Conservation (phyloP, 495 filamentous ascomycete species). For the Acidomyces sp. region DNA sequence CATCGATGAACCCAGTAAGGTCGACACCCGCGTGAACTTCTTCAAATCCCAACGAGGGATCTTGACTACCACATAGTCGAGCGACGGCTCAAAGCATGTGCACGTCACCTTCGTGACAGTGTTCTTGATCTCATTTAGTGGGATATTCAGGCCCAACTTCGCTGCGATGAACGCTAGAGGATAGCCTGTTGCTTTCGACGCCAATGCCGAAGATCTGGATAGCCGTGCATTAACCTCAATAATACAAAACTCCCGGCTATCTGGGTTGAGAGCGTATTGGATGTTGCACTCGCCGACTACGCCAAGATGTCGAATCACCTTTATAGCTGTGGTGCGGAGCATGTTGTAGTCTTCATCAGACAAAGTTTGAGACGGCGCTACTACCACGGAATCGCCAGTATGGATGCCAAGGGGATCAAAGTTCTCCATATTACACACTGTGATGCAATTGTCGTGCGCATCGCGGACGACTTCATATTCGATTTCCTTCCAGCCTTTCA, state of each 20-base stretch:
- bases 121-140: conserved; percentile 92
- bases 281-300: conserved; percentile 98
- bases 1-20: conserved; percentile 91
- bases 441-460: conserved; percentile 92
- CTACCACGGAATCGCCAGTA: conserved; percentile 93
- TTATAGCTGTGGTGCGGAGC: conserved; percentile 90
- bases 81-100: conserved; percentile 96
- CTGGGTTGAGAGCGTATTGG: conserved; percentile 89
- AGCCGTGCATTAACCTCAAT: conserved; percentile 98
- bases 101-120: conserved; percentile 92
- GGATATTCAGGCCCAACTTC: conserved; percentile 87
- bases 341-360: conserved; percentile 98
- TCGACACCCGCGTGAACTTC: conserved; percentile 95
- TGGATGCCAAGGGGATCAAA: conserved; percentile 95
- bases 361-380: conserved; percentile 87
- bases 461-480: conserved; percentile 97
- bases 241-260: conserved; percentile 89
- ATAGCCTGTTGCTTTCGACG: conserved; percentile 95
- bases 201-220: conserved; percentile 88
- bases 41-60: conserved; percentile 98
- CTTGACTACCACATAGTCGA: conserved; percentile 98
- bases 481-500: conserved; percentile 99
- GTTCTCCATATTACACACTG: conserved; percentile 99
- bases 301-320: conserved; percentile 88
- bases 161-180: conserved; percentile 93